A percentile compares a stretch with the other conserved stretches of the same genome.
These are phyloP conservation scores for Boletus bicolor DNA, from an alignment of 768 basidiomycete species.

Conservation along the genomic window DNA sequence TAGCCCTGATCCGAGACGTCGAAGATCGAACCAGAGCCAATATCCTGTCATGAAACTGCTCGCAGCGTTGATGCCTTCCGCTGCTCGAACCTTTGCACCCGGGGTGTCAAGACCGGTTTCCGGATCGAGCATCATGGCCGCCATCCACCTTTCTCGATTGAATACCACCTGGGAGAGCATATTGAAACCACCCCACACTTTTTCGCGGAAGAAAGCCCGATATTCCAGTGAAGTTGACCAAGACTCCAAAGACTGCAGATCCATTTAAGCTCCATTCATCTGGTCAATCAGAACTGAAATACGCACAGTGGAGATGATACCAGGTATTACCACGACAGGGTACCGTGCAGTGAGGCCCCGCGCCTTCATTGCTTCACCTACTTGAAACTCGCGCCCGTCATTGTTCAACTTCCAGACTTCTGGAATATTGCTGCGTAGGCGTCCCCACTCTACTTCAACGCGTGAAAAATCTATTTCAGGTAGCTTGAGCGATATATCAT, in stretches of 20 bases:
- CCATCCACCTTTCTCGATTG: constrained; percentile 86
- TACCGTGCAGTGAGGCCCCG: constrained; percentile 66
- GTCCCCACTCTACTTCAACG: constrained; percentile 69
- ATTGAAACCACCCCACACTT: constrained; percentile 73
- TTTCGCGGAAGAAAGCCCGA: constrained; percentile 88
- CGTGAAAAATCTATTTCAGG: constrained; percentile 65
- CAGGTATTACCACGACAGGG: constrained; percentile 85
- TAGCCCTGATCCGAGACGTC: not conserved
- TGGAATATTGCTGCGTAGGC: constrained; percentile 64
- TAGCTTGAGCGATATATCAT: constrained; percentile 62
- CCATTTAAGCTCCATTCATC: not conserved
- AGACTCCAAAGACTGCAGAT: constrained; percentile 73
- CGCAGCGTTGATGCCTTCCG: constrained; percentile 89
- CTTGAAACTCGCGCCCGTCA: constrained; percentile 78
- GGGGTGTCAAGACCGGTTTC: constrained; percentile 88
- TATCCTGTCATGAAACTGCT: constrained; percentile 86
- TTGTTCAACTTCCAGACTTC: constrained; percentile 80
- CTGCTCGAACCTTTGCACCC: constrained; percentile 82
- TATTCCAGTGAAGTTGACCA: constrained; percentile 91
- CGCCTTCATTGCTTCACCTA: constrained; percentile 63
- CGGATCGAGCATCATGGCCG: constrained; percentile 87
- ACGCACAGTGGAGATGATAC: constrained; percentile 81
- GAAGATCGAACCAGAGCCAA: constrained; percentile 75
- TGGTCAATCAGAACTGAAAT: not conserved
- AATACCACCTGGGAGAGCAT: constrained; percentile 84